Percentiles rank a stretch among this genome's conserved stretches.
Evolutionary conservation across 2,329 filamentous ascomycete genomes (phyloP).

Genomic region (Diaporthe vaccinii): DNA sequence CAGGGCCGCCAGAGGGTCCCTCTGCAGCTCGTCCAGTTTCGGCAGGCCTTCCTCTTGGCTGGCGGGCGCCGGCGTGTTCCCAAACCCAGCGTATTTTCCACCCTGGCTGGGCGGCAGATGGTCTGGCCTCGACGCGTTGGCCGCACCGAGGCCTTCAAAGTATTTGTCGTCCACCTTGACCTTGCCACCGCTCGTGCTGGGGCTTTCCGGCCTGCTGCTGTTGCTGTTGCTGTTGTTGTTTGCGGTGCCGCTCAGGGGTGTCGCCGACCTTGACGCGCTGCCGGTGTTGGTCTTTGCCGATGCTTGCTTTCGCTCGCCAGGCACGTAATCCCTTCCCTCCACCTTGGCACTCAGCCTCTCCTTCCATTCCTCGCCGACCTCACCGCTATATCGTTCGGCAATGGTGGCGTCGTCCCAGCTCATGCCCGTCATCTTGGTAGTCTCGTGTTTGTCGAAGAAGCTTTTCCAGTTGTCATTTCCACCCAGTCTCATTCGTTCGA

Average conservation of each 20-base stretch:
- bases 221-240: slow-evolving; percentile 47
- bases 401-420: slow-evolving; percentile 91
- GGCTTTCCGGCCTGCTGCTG: slow-evolving; percentile 56
- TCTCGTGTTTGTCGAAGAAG: slow-evolving; percentile 84
- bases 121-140: slow-evolving; percentile 83
- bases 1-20: slow-evolving; percentile 88
- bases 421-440: slow-evolving; percentile 75
- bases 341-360: slow-evolving; percentile 89
- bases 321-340: slow-evolving; percentile 88
- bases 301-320: slow-evolving; percentile 70
- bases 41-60: slow-evolving; percentile 64
- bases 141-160: slow-evolving; percentile 86
- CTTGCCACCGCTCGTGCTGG: slow-evolving; percentile 57
- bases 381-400: slow-evolving; percentile 89
- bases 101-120: slow-evolving; percentile 88
- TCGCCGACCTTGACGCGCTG: slow-evolving; percentile 37
- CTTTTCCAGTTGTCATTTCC: slow-evolving; percentile 89
- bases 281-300: slow-evolving; percentile 41
- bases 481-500: slow-evolving; percentile 92
- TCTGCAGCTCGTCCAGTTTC: slow-evolving; percentile 88
- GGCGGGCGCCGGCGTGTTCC: slow-evolving; percentile 75
- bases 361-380: slow-evolving; percentile 95
- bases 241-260: slow-evolving; percentile 54
- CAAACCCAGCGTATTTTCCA: slow-evolving; percentile 93
- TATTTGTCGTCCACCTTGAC: slow-evolving; percentile 85